These are phyloP conservation scores for Vaccinium darrowii DNA, from an alignment of 148 eudicot genomes.

Conservation along the genomic window DNA sequence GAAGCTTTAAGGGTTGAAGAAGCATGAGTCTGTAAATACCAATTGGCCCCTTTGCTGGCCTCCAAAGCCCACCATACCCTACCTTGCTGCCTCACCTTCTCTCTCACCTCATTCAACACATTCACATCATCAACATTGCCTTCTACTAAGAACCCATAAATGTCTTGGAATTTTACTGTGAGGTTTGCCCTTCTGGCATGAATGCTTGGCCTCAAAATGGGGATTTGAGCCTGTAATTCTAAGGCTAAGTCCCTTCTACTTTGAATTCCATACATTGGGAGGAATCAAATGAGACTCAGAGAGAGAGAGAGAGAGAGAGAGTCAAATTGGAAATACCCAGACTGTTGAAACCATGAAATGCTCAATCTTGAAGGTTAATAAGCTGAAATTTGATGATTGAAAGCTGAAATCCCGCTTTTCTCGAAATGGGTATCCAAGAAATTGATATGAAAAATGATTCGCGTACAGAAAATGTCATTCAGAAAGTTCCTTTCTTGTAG, in stretches of 20 bases:
- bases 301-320: not conserved
- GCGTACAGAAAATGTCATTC: not conserved
- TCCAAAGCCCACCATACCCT: slow-evolving; percentile 95
- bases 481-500: not conserved
- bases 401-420: slow-evolving; percentile 21
- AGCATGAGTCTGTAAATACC: slow-evolving; percentile 76
- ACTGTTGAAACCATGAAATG: slow-evolving; percentile 16
- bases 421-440: not conserved
- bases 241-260: slow-evolving; percentile 49
- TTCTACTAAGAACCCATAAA: slow-evolving; percentile 83
- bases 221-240: slow-evolving; percentile 58
- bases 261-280: slow-evolving; percentile 62
- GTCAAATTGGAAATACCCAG: slow-evolving; percentile 15
- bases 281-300: not conserved
- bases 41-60: slow-evolving; percentile 81
- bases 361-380: slow-evolving; percentile 14
- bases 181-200: slow-evolving; percentile 90
- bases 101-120: slow-evolving; percentile 94
- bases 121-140: slow-evolving; percentile 99
- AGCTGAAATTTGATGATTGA: slow-evolving; percentile 10
- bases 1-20: slow-evolving; percentile 65
- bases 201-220: slow-evolving; percentile 84
- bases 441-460: not conserved
- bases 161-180: slow-evolving; percentile 88
- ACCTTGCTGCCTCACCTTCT: slow-evolving; percentile 82